These are phyloP conservation scores for Colletotrichum neosansevieriae DNA, from an alignment of 2,329 filamentous ascomycete genomes.

Conservation along the genomic window DNA sequence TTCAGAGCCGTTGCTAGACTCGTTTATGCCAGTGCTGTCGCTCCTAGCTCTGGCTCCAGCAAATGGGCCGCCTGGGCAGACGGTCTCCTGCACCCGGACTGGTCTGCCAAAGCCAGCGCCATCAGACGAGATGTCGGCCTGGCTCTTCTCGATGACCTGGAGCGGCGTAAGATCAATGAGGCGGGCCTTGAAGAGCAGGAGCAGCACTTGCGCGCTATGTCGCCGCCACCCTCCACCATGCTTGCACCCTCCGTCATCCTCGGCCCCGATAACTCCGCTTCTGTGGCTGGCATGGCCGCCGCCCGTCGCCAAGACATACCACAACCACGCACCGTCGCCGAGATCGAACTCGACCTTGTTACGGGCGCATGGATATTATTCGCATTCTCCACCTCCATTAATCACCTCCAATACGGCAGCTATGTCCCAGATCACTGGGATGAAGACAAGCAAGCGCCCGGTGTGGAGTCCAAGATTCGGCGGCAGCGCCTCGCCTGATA, in stretches of 20 bases:
- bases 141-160: background rate
- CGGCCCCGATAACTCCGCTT: fast-evolving
- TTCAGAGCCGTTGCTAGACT: background rate
- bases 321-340: background rate
- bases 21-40: background rate
- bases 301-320: background rate
- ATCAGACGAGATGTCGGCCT: background rate
- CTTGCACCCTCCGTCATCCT: background rate
- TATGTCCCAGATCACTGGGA: background rate
- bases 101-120: background rate
- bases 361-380: background rate
- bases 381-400: background rate
- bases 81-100: fast-evolving
- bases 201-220: background rate
- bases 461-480: background rate
- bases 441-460: background rate
- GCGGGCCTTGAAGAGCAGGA: background rate
- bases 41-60: fast-evolving
- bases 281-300: background rate
- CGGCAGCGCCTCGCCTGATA: fast-evolving
- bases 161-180: background rate
- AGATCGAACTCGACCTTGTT: background rate
- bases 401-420: fast-evolving
- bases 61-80: background rate
- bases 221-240: background rate